These are phyloP conservation scores for Tuber aestivum DNA, from an alignment of 495 filamentous ascomycete genomes.

Conservation along the genomic window DNA sequence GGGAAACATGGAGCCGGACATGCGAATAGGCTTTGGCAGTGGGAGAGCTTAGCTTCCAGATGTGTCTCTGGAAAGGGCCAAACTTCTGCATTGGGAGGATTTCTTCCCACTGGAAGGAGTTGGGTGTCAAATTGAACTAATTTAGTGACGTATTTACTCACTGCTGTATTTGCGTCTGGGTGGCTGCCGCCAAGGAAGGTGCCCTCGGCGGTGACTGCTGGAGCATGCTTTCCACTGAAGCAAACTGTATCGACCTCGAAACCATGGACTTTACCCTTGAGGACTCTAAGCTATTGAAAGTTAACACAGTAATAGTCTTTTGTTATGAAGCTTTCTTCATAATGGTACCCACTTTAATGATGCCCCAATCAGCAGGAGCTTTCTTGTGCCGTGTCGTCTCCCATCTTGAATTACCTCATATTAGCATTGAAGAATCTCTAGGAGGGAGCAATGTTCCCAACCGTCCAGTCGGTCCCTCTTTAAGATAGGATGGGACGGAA, in stretches of 20 bases:
- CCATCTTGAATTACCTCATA: conserved; percentile 49
- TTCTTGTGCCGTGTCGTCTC: conserved; percentile 84
- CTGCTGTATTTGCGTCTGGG: conserved; percentile 22
- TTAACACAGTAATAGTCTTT: conserved; percentile 7
- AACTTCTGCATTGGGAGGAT: conserved; percentile 66
- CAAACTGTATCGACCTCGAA: conserved; percentile 82
- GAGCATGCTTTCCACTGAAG: conserved; percentile 84
- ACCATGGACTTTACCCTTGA: conserved; percentile 66
- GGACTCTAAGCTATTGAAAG: conserved; percentile 57
- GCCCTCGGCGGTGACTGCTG: conserved; percentile 72
- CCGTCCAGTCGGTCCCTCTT: no score
- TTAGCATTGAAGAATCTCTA: not conserved
- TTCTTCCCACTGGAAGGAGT: conserved; percentile 57
- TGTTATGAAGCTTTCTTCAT: not conserved
- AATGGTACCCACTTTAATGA: conserved; percentile 50
- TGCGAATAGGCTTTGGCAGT: conserved; percentile 70
- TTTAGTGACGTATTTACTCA: conserved; percentile 7
- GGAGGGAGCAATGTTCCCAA: no score
- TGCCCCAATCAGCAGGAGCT: conserved; percentile 73
- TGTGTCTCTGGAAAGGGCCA: conserved; percentile 69
- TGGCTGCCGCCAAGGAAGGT: conserved; percentile 52
- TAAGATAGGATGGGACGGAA: no score
- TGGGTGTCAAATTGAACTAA: not conserved
- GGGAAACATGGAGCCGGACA: conserved; percentile 80
- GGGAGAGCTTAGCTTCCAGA: conserved; percentile 61